phyloP scores from a whole-genome alignment of 2,329 filamentous ascomycete species.

The Hypoxylon sp. region DNA sequence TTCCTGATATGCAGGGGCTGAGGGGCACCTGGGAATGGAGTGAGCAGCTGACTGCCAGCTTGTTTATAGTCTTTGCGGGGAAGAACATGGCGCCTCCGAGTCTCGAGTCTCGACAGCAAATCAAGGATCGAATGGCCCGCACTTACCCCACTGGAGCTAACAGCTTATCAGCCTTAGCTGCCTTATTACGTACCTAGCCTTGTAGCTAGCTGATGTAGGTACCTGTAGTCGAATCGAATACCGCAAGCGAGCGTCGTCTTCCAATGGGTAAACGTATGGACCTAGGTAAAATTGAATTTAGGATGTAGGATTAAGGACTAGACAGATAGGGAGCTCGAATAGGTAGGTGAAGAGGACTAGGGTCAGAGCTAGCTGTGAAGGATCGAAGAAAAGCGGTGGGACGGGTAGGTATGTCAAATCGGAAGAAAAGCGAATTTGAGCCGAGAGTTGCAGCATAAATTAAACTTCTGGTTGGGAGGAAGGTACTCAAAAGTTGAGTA shows the following conservation, averaged over 20 bases:
- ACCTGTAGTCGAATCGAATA: conserved; percentile 1
- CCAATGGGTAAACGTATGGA: neutral
- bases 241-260: neutral
- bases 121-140: conserved; percentile 12
- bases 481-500: too few species aligned
- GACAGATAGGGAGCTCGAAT: neutral
- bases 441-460: neutral
- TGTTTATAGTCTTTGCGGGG: conserved; percentile 31
- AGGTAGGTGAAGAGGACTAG: neutral
- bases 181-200: conserved; percentile 36
- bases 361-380: neutral
- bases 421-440: neutral
- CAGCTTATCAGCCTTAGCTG: conserved; percentile 32
- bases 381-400: neutral
- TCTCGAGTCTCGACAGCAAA: conserved; percentile 12
- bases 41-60: conserved; percentile 30
- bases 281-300: conserved; percentile 1
- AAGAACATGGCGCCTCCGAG: conserved; percentile 31
- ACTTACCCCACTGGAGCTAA: conserved; percentile 31
- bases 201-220: neutral
- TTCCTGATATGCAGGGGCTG: conserved; percentile 37
- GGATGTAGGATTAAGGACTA: neutral
- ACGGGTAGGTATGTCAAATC: conserved; percentile 13
- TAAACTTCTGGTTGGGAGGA: neutral
- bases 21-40: conserved; percentile 9